Conservation (phyloP, 352 stramenopile species). For the Globisporangium iwayamae region DNA sequence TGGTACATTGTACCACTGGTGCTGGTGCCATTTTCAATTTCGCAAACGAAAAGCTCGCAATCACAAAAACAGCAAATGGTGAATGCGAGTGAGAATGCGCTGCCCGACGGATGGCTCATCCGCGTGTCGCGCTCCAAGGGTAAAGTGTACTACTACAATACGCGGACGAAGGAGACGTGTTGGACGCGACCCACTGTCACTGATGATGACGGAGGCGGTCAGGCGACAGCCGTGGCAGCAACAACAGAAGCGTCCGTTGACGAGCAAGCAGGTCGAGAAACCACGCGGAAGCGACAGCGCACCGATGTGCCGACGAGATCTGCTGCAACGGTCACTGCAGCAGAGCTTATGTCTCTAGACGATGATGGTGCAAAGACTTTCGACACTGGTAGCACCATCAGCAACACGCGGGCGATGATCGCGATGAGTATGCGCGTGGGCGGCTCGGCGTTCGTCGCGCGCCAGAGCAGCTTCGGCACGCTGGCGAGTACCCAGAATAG, state of each 20-base stretch:
- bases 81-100: slow-evolving; percentile 6
- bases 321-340: background rate
- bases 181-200: slow-evolving; percentile 43
- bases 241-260: slow-evolving; percentile 4
- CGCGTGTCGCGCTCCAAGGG: slow-evolving; percentile 67
- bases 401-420: slow-evolving; percentile 25
- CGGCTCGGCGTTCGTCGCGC: slow-evolving; percentile 18
- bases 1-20: too few relatives aligned
- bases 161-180: slow-evolving; percentile 41
- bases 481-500: slow-evolving; percentile 1
- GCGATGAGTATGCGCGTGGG: slow-evolving; percentile 59
- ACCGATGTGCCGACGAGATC: background rate
- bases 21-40: too few relatives aligned
- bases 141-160: slow-evolving; percentile 71
- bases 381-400: background rate
- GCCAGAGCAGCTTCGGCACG: slow-evolving; percentile 11
- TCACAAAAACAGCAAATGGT: slow-evolving; percentile 6
- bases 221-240: background rate
- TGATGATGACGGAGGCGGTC: background rate
- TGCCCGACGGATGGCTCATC: slow-evolving; percentile 56
- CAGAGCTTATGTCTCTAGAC: background rate
- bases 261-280: background rate
- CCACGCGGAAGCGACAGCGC: slow-evolving; percentile 24
- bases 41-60: background rate
- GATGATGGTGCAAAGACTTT: background rate